Conservation (phyloP, 129 eudicot genomes). For the Tagetes patula region DNA sequence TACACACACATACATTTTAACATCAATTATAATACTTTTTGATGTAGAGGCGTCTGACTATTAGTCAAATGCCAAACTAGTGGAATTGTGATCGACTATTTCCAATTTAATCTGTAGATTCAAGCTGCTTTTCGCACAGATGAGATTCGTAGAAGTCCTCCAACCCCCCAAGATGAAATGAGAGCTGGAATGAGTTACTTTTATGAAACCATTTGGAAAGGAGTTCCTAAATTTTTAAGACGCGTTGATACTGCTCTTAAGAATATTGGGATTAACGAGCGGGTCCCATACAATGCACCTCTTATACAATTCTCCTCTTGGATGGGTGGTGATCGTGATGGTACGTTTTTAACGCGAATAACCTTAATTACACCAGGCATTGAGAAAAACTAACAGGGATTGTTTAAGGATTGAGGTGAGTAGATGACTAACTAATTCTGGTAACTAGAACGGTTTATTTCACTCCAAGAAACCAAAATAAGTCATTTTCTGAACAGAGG, state of each 20-base stretch:
- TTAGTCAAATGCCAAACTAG: constrained; percentile 14
- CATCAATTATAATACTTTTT: neutral
- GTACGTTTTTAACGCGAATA: constrained; percentile 39
- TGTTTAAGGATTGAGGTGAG: neutral
- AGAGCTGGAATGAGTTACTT: constrained; percentile 99
- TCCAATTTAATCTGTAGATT: constrained; percentile 46
- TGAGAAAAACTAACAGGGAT: neutral
- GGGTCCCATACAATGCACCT: constrained; percentile 98
- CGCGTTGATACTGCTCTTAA: constrained; percentile 98
- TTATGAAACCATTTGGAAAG: constrained; percentile 97
- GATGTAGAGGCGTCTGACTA: neutral
- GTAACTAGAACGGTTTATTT: neutral
- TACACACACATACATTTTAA: neutral
- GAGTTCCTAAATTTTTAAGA: constrained; percentile 86
- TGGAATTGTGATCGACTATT: neutral
- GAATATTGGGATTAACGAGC: constrained; percentile 90
- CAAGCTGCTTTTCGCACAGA: constrained; percentile 99
- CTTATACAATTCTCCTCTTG: constrained; percentile 98
- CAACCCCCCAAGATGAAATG: constrained; percentile 98
- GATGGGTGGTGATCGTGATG: constrained; percentile 99
- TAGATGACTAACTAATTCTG: neutral
- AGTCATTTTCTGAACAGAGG: neutral
- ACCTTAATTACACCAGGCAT: neutral
- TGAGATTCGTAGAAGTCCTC: constrained; percentile 84
- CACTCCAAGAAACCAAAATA: neutral